Base-by-base conservation (phyloP, 768 basidiomycete species). In the Hydnum rufescens region DNA sequence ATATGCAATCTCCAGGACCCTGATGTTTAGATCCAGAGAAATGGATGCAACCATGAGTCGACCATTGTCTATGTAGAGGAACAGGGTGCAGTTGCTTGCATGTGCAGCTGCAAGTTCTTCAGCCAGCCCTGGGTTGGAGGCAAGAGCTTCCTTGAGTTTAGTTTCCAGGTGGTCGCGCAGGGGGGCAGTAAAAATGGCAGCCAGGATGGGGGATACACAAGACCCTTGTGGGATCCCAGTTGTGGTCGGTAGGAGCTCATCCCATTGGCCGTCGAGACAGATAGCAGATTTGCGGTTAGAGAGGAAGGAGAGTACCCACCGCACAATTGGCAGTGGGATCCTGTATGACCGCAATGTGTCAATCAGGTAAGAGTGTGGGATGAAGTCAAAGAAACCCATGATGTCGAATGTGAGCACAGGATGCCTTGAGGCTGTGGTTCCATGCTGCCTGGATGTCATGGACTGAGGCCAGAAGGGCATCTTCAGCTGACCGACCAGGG, bases 361-460 rank as follows among this genome's bases (percentile, higher is more conserved):
- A 18, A 43, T 43, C 6, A 29, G 25, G 6, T 8, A 6, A 8
- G 49, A n/a, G 18, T 51, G 28, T 6, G 32, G n/a, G 26, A 47
- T 47, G 44, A 8, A 8, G 44, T 47, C 26, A 25, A 47, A 47
- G 44, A 47, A 47, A 8, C 44, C 44, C 8, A 25, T 8, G 13
- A 47, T 47, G 25, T 47, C 44, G 44, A 47, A 47, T 8, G 44
- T 47, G 13, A 47, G 8, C 8, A 26, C 26, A n/a, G 44, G 44
- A 47, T 13, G 26, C 8, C 8, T 6, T 25, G 8, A 18, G 18
- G 23, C 30, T 32, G 22, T 55, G 31, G 54, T 52, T 52, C 52
- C 51, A 55, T 3, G 54, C 54, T 25, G 52, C 19, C 28, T 55
- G 32, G 16, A 58, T 50, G 49, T 61, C 61, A 42, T 62, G 57